A percentile compares a stretch with the other conserved stretches of the same genome.
These are phyloP conservation scores for Phialophora macrospora DNA, from an alignment of 2,329 filamentous ascomycete genomes.

Conservation along the genomic window DNA sequence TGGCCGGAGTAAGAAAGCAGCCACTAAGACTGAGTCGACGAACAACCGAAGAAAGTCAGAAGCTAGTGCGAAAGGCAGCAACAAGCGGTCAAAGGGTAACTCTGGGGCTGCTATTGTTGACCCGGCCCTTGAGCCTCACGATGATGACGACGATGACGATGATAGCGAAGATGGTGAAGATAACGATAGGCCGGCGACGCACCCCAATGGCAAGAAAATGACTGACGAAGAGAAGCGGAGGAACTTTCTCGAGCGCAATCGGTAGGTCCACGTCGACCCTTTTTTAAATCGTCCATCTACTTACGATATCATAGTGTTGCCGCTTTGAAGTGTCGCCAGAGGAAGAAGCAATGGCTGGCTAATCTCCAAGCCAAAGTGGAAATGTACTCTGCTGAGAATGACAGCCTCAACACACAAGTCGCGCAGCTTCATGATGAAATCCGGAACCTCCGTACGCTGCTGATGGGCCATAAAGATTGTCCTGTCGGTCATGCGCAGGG, in stretches of 20 bases:
- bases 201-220: conserved; percentile 73
- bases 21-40: conserved; percentile 52
- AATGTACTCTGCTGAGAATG: conserved; percentile 88
- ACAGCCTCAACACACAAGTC: conserved; percentile 81
- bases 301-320: conserved; percentile 70
- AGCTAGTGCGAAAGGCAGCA: conserved; percentile 66
- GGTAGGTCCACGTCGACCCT: conserved; percentile 62
- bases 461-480: conserved; percentile 95
- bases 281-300: conserved; percentile 16
- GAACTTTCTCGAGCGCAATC: conserved; percentile 95
- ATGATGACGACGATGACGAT: conserved; percentile 61
- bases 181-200: conserved; percentile 41
- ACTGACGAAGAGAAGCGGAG: conserved; percentile 98
- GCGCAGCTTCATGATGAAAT: conserved; percentile 87
- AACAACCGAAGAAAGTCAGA: conserved; percentile 80
- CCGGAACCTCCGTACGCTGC: conserved; percentile 88
- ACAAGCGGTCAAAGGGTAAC: conserved; percentile 74
- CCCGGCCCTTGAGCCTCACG: conserved; percentile 51
- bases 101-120: conserved; percentile 49
- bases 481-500: conserved; percentile 88
- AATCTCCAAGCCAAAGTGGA: conserved; percentile 96
- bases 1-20: conserved; percentile 66
- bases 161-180: conserved; percentile 64
- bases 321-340: conserved; percentile 92
- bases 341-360: conserved; percentile 98